Evolutionary conservation across 441 rosid genomes (phyloP), one percentile per base, ranked within the genome.

Genomic region (Eruca vesicaria): DNA sequence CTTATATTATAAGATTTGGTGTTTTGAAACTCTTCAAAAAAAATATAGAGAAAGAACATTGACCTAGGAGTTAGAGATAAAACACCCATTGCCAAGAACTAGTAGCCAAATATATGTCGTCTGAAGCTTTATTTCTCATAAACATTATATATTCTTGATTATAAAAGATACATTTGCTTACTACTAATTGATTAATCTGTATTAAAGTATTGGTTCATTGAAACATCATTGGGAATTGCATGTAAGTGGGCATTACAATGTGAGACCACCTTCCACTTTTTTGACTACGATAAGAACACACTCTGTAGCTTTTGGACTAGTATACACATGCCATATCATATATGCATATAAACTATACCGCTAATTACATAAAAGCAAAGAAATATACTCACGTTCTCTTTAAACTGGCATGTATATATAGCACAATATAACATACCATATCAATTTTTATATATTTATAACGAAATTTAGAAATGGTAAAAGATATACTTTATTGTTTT

Each of bases 171-270:
- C 35, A 68, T 68, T 48, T 50, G 9, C 38, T 68, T 36, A 20
- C 32, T 55, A 45, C 15, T 48, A 29, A 2, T 62, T 36, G 33
- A 41, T 62, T 35, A 63, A 31, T 55, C 2, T 18, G 57, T 69
- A 26, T 23, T 32, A 71, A 16, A 32, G 18, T 31, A 15, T 21
- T 57, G 63, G 48, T 71, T 36, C 80, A 71, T n/a, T 77, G 76
- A 29, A 66, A 77, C 77, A 77, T 77, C 73, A 66, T 77, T 71
- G 73, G 80, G 80, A 71, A 77, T 71, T 71, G 77, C 70, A 77
- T 65, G 62, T 66, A 36, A 71, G 68, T 71, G 76, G 72, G 72
- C 63, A 77, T 58, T 71, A 77, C 80, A 66, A 72, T 77, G 80
- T 77, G 80, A 77, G 77, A 77, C 80, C 77, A 48, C 69, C 77